A percentile compares a stretch with the other conserved stretches of the same genome.
phyloP scores from a whole-genome alignment of 1,139 yeast species.

The Yamadazyma dushanensis region DNA sequence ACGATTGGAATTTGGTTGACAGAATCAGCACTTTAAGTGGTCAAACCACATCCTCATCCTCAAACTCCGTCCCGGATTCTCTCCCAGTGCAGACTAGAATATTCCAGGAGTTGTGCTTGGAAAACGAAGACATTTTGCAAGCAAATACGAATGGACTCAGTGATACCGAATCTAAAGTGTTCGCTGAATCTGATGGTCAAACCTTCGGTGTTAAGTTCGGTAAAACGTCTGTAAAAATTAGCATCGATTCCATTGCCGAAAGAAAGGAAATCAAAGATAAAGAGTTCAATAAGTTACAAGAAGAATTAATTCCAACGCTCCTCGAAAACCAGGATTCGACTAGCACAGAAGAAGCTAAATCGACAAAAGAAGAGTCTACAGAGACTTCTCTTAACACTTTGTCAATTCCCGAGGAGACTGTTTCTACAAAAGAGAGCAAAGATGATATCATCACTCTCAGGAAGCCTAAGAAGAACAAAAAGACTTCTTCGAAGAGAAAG shows the following conservation, averaged over 20 bases:
- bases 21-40: slow-evolving; percentile 9
- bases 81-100: slow-evolving; percentile 9
- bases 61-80: slow-evolving; percentile 4
- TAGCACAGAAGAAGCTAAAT: neutral
- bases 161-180: slow-evolving; percentile 5
- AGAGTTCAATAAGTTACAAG: slow-evolving; percentile 6
- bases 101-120: slow-evolving; percentile 22
- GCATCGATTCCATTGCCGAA: slow-evolving; percentile 1
- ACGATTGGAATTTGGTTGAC: slow-evolving; percentile 33
- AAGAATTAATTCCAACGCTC: neutral
- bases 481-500: slow-evolving; percentile 12
- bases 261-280: slow-evolving; percentile 6
- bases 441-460: slow-evolving; percentile 60
- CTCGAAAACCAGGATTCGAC: neutral
- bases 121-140: slow-evolving; percentile 8
- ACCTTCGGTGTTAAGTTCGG: slow-evolving; percentile 11
- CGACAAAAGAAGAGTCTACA: neutral
- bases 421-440: slow-evolving; percentile 21
- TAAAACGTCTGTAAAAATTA: neutral
- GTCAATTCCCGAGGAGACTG: neutral
- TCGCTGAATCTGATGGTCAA: neutral
- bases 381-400: neutral
- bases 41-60: neutral
- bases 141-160: neutral
- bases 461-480: slow-evolving; percentile 21